Conservation (phyloP, 2,329 filamentous ascomycete species). For the Talaromyces marneffei region DNA sequence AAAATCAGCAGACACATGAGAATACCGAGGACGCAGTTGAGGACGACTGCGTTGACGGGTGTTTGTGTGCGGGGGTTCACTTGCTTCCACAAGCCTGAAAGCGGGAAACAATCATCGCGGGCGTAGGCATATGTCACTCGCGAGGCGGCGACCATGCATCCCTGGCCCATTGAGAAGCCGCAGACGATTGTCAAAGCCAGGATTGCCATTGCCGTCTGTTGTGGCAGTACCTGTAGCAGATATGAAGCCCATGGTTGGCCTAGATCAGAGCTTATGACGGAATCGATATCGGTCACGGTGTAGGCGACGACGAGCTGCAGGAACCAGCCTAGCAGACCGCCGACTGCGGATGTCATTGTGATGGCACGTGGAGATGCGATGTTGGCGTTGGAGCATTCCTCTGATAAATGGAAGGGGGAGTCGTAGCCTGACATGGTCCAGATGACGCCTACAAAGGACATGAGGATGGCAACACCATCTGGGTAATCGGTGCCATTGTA, state of each 20-base stretch:
- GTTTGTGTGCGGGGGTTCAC: constrained; percentile 59
- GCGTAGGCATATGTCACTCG: constrained; percentile 69
- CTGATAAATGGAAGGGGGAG: constrained; percentile 64
- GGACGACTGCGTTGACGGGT: constrained; percentile 65
- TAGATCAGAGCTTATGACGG: constrained; percentile 54
- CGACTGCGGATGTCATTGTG: constrained; percentile 60
- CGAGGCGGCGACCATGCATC: constrained; percentile 62
- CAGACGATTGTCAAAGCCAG: constrained; percentile 62
- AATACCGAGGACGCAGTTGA: constrained; percentile 57
- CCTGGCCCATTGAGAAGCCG: constrained; percentile 67
- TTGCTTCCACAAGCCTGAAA: constrained; percentile 52
- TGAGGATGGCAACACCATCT: constrained; percentile 61
- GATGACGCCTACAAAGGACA: constrained; percentile 66
- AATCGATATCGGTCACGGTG: constrained; percentile 59
- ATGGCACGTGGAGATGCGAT: constrained; percentile 66
- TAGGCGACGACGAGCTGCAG: constrained; percentile 69
- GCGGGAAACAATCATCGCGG: constrained; percentile 63
- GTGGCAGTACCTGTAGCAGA: constrained; percentile 58
- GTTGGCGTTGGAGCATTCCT: constrained; percentile 69
- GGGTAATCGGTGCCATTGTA: constrained; percentile 63
- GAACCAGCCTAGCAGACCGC: constrained; percentile 65
- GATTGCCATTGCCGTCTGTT: constrained; percentile 56
- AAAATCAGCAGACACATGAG: constrained; percentile 60
- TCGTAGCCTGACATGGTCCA: constrained; percentile 67
- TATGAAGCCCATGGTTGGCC: constrained; percentile 68